Evolutionary conservation across 768 basidiomycete genomes (phyloP).

Genomic region (Asterophora parasitica): DNA sequence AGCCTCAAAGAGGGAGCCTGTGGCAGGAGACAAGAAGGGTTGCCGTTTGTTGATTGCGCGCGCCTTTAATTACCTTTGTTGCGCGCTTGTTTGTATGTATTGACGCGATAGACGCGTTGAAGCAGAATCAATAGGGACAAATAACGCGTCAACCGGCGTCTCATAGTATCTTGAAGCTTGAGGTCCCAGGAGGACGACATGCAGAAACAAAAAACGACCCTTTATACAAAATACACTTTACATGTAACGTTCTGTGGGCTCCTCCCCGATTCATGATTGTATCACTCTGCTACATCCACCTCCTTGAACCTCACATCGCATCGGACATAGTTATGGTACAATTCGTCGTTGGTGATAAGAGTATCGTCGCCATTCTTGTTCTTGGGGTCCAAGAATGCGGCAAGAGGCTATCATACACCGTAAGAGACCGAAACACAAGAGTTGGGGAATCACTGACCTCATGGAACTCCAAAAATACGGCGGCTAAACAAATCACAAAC

Average conservation of each 20-base stretch:
- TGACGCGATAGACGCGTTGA: slow-evolving; percentile 26
- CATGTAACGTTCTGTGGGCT: not conserved
- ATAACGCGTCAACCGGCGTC: not conserved
- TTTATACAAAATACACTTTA: not conserved
- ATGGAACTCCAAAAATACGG: slow-evolving; percentile 68
- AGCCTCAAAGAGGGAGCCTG: slow-evolving; percentile 25
- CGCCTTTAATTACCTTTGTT: slow-evolving; percentile 35
- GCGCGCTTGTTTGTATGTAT: slow-evolving; percentile 33
- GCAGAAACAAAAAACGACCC: no score
- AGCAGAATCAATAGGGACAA: not conserved
- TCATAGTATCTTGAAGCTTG: no score
- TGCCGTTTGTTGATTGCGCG: slow-evolving; percentile 32
- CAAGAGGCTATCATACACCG: slow-evolving; percentile 40
- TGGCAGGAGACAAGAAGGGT: slow-evolving; percentile 21
- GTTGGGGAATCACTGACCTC: slow-evolving; percentile 32
- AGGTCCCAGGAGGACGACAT: no score
- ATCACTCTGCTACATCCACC: not conserved
- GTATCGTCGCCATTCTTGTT: slow-evolving; percentile 58
- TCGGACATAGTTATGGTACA: slow-evolving; percentile 70
- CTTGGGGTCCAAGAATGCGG: slow-evolving; percentile 59
- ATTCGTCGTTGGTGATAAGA: slow-evolving; percentile 61
- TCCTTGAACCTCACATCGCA: slow-evolving; percentile 42
- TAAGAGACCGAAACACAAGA: not conserved
- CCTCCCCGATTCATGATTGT: not conserved
- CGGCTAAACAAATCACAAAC: slow-evolving; percentile 34